phyloP scores from a whole-genome alignment of 2,329 filamentous ascomycete genomes.

The Verticillium dahliae region DNA sequence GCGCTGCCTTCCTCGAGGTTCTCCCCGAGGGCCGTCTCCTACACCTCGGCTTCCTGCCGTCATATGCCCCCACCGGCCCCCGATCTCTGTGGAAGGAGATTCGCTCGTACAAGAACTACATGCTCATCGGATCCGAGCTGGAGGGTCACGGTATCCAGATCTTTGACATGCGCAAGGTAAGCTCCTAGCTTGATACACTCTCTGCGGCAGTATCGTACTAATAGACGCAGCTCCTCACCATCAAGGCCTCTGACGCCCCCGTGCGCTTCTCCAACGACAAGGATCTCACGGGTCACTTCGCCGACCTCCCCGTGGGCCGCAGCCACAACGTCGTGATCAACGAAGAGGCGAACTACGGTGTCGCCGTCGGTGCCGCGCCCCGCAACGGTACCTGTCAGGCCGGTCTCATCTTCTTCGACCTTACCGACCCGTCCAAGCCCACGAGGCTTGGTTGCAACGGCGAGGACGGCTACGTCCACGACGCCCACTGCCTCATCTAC shows the following conservation, averaged over 20 bases:
- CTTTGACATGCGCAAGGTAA: conserved; percentile 51
- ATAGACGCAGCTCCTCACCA: conserved; percentile 23
- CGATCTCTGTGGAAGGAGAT: not conserved
- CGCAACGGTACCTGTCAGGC: conserved; percentile 22
- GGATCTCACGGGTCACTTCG: conserved; percentile 22
- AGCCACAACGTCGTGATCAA: conserved; percentile 42
- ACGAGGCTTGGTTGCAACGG: conserved; percentile 37
- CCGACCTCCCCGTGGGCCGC: conserved; percentile 24
- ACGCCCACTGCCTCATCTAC: conserved; percentile 47
- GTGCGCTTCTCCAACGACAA: conserved; percentile 18
- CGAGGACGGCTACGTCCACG: conserved; percentile 44
- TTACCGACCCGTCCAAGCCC: conserved; percentile 33
- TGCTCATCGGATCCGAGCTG: conserved; percentile 29
- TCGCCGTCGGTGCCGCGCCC: conserved; percentile 22
- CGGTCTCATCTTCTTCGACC: conserved; percentile 35
- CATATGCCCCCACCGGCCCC: not conserved
- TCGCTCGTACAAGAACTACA: conserved; percentile 20
- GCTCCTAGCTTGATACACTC: conserved; percentile 13
- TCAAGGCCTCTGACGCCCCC: conserved; percentile 28
- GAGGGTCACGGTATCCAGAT: conserved; percentile 48
- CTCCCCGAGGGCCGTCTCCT: conserved; percentile 29
- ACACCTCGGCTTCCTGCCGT: conserved; percentile 30
- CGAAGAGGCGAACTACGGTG: conserved; percentile 34
- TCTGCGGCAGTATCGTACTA: not conserved
- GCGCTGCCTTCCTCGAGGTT: conserved; percentile 35